Conservation (phyloP, 108 stramenopile species). For the Cylindrotheca closterium region DNA sequence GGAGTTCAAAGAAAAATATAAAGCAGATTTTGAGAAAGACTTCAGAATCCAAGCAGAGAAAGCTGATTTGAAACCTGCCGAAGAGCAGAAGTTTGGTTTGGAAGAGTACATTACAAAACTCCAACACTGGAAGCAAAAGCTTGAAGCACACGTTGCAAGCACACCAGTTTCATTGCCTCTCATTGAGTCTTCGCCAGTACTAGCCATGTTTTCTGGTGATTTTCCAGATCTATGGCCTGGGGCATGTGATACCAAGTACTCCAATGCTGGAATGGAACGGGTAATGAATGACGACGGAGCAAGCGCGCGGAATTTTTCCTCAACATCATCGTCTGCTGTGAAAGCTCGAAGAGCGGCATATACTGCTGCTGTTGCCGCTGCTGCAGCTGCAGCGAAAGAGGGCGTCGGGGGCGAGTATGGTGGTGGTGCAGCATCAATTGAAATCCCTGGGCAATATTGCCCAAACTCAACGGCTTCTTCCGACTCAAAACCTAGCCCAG, state of each 20-base stretch:
- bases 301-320: conserved; percentile 8
- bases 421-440: conserved; percentile 72
- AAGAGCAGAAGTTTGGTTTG: conserved; percentile 36
- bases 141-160: conserved; percentile 62
- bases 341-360: conserved; percentile 67
- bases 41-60: conserved; percentile 41
- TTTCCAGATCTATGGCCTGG: conserved; percentile 83
- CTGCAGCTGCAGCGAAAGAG: conserved; percentile 61
- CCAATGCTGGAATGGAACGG: conserved; percentile 30
- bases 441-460: conserved; percentile 88
- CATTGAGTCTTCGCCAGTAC: conserved; percentile 63
- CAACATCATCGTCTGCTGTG: conserved; percentile 55
- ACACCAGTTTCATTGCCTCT: conserved; percentile 55
- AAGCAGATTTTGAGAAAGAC: conserved; percentile 60
- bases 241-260: conserved; percentile 47
- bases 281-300: conserved; percentile 16
- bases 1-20: conserved; percentile 72
- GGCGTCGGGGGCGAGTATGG: conserved; percentile 77
- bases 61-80: conserved; percentile 1
- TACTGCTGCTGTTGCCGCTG: conserved; percentile 59
- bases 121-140: conserved; percentile 66
- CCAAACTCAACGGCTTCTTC: conserved; percentile 52
- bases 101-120: conserved; percentile 55
- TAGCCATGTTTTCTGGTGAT: conserved; percentile 65
- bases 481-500: conserved; percentile 73